phyloP scores from a whole-genome alignment of 768 basidiomycete species.

The Lepiota subincarnata region DNA sequence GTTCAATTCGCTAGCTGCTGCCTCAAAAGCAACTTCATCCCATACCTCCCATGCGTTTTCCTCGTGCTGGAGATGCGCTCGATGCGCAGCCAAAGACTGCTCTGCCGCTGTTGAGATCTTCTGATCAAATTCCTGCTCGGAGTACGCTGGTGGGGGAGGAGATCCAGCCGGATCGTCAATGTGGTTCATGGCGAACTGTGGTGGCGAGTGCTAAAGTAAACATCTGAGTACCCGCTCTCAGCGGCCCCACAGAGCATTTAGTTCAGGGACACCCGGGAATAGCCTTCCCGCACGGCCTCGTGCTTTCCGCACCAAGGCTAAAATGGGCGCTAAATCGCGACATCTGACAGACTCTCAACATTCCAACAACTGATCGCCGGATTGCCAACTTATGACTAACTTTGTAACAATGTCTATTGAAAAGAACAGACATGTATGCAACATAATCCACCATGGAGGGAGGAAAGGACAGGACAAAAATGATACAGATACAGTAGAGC shows the following conservation, averaged over 20 bases:
- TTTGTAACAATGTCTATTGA: too few relatives aligned
- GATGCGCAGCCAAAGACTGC: slow-evolving; percentile 31
- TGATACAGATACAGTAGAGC: neutral
- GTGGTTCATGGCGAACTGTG: slow-evolving; percentile 1
- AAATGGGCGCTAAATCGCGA: neutral
- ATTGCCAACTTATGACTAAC: too few relatives aligned
- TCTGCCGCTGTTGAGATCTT: slow-evolving; percentile 43
- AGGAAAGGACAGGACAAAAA: neutral
- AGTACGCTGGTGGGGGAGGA: slow-evolving; percentile 42
- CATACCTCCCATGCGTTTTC: slow-evolving; percentile 49
- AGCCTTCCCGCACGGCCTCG: slow-evolving; percentile 6
- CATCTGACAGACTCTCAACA: neutral
- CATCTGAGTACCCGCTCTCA: neutral
- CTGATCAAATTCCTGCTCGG: slow-evolving; percentile 48
- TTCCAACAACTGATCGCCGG: neutral
- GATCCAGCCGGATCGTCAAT: slow-evolving; percentile 16
- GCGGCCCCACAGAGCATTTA: neutral
- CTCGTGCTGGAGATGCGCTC: slow-evolving; percentile 16
- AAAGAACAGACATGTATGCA: too few relatives aligned
- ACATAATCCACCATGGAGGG: neutral
- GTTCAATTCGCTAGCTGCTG: slow-evolving; percentile 2
- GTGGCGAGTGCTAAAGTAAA: neutral
- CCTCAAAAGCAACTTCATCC: slow-evolving; percentile 30
- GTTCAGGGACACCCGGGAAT: neutral
- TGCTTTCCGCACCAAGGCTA: neutral